Conservation (phyloP, 140 eudicot genomes). For the Eryngium alpinum region DNA sequence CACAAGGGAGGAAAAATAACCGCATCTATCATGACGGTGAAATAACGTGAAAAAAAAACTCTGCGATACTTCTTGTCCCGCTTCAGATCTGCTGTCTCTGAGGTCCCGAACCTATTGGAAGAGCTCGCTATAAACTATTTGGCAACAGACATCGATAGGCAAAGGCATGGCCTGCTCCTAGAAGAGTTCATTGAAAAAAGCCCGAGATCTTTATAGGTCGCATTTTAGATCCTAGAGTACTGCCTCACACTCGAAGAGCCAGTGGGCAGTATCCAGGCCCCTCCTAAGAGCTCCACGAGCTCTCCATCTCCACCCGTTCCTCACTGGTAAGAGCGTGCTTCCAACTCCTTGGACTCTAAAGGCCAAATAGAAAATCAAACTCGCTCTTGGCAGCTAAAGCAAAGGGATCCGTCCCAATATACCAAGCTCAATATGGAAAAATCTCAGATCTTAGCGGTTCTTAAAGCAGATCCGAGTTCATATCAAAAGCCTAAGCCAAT, state of each 20-base stretch:
- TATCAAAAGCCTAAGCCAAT: neutral
- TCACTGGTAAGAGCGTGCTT: too few species aligned
- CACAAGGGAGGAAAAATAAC: neutral
- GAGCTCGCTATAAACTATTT: neutral
- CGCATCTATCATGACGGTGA: neutral
- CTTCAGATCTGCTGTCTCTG: neutral
- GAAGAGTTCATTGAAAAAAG: neutral
- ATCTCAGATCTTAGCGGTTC: neutral
- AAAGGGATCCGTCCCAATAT: too few species aligned
- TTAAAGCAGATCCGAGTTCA: neutral
- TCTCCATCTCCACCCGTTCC: too few species aligned
- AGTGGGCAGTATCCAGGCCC: neutral
- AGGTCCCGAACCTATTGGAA: neutral
- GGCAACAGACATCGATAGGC: neutral
- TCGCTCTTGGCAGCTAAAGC: too few species aligned
- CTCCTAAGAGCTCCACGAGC: too few species aligned
- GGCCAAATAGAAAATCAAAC: too few species aligned
- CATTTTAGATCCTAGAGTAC: neutral
- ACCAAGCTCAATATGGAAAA: too few species aligned
- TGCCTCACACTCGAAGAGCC: neutral
- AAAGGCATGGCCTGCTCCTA: neutral
- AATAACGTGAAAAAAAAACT: neutral
- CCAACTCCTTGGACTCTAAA: too few species aligned
- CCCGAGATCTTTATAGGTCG: neutral
- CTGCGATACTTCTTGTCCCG: neutral